Percentiles rank a stretch among this genome's conserved stretches.
These are phyloP conservation scores for Wickerhamomyces chaumierensis DNA, from an alignment of 805 yeast genomes.

Conservation along the genomic window DNA sequence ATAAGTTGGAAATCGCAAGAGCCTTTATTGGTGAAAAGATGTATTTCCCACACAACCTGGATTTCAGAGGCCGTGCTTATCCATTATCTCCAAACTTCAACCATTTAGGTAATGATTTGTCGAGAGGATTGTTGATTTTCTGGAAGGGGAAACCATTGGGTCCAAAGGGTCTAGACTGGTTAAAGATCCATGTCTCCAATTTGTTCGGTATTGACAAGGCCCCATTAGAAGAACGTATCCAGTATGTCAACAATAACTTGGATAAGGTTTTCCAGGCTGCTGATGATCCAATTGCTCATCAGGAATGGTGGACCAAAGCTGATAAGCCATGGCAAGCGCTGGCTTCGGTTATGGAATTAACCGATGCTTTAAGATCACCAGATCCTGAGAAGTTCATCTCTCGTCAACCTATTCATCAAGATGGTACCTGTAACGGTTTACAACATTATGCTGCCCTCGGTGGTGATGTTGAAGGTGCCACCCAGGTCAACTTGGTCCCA, in stretches of 20 bases:
- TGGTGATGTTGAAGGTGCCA: slow-evolving; percentile 77
- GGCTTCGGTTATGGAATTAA: slow-evolving; percentile 56
- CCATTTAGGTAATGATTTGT: slow-evolving; percentile 70
- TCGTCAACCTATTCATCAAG: slow-evolving; percentile 74
- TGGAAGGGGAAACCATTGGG: slow-evolving; percentile 74
- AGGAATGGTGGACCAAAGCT: slow-evolving; percentile 60
- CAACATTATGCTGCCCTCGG: slow-evolving; percentile 85
- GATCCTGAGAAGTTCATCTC: slow-evolving; percentile 60
- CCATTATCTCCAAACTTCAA: slow-evolving; percentile 75
- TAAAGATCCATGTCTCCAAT: slow-evolving; percentile 66
- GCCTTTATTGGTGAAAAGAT: slow-evolving; percentile 76
- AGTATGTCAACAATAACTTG: slow-evolving; percentile 46
- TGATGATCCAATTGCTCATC: slow-evolving; percentile 43
- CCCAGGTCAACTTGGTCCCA: slow-evolving; percentile 65
- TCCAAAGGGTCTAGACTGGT: slow-evolving; percentile 54
- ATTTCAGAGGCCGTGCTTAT: slow-evolving; percentile 77
- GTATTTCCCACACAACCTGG: slow-evolving; percentile 72
- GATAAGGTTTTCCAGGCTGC: slow-evolving; percentile 48
- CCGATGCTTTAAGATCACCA: slow-evolving; percentile 45
- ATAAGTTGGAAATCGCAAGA: slow-evolving; percentile 89
- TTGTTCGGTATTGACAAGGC: slow-evolving; percentile 68
- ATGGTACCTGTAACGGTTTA: slow-evolving; percentile 79
- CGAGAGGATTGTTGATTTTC: slow-evolving; percentile 58
- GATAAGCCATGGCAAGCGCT: slow-evolving; percentile 82
- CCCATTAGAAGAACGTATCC: slow-evolving; percentile 50